phyloP scores from a whole-genome alignment of 805 yeast species.

The Saccharomyces eubayanus region DNA sequence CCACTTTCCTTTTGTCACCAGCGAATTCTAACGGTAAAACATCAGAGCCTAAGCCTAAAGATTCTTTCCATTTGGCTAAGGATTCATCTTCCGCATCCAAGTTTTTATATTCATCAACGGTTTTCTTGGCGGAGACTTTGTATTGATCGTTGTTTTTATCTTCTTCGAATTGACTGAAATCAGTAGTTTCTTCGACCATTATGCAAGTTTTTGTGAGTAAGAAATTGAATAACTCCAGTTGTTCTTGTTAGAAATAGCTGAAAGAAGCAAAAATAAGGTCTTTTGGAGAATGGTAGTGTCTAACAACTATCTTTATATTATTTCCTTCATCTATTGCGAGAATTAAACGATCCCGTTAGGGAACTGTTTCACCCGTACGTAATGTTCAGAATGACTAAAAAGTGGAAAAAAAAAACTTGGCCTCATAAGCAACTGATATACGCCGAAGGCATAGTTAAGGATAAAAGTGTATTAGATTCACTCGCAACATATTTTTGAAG shows the following conservation, averaged over 20 bases:
- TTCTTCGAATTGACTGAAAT: conserved; percentile 24
- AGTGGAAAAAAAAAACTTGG: neutral
- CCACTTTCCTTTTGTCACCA: conserved; percentile 70
- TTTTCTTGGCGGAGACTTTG: conserved; percentile 48
- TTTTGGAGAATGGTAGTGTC: neutral
- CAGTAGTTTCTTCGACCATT: conserved; percentile 32
- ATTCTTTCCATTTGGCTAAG: conserved; percentile 83
- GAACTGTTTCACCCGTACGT: neutral
- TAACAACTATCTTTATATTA: neutral
- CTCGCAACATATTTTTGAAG: neutral
- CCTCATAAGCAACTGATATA: neutral
- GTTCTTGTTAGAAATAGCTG: neutral
- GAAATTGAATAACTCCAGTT: neutral
- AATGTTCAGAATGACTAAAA: neutral
- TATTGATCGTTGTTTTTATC: conserved; percentile 23
- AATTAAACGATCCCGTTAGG: neutral
- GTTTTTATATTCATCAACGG: conserved; percentile 72
- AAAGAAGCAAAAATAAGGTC: neutral
- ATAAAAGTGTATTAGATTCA: neutral
- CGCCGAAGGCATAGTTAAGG: neutral
- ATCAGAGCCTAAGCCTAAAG: conserved; percentile 64
- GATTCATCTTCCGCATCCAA: conserved; percentile 88
- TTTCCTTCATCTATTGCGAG: neutral
- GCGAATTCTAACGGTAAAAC: conserved; percentile 53
- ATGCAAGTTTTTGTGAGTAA: neutral